Evolutionary conservation across 257 asterid species (phyloP), one percentile per base, ranked within the genome.

Genomic region (Nicotiana noctiflora): DNA sequence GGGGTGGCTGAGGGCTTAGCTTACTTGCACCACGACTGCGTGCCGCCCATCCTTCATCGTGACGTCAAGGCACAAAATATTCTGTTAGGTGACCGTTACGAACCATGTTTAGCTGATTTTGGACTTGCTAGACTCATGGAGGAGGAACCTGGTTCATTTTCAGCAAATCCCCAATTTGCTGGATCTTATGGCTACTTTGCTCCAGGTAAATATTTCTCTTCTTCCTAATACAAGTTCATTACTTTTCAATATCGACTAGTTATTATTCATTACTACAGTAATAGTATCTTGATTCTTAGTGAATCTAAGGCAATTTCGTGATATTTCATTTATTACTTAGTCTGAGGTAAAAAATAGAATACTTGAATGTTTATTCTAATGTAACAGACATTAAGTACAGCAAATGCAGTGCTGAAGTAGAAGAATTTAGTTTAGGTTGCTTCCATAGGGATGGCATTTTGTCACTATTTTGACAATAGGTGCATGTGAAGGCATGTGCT

Each of bases 121-220:
- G 98, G 94, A 57, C 91, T 93, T 23, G 98, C 98, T n/a, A 90
- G 94, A 82, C 87, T 92, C 29, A 85, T 90, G 29, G 93, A 91
- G 82, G 91, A 90, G 74, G 94, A 88, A 75, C 84, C 61, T 70
- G 66, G 75, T 23, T 84, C 94, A 55, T 55, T 86, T 81, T 68
- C 92, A n/a, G 72, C 89, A 53, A 85, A 77, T 14, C 96, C 93
- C 4, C 97, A 93, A 31, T 87, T 93, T 72, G 98, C 97, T 78
- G 98, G 98, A 56, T 92, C 98, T 37, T 93, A 93, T 53, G 98
- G 98, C 56, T 93, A 93, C 85, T 89, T 93, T 78, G 97, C 98
- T 37, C 98, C 98, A 53, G 97, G 98, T 92, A 89, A 23, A 79
- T 15, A 83, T 53, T 59, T 55, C n/a, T 60, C 15, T 10, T 76